Conservation (phyloP, 1,139 yeast genomes). For the Saccharomyces uvarum region DNA sequence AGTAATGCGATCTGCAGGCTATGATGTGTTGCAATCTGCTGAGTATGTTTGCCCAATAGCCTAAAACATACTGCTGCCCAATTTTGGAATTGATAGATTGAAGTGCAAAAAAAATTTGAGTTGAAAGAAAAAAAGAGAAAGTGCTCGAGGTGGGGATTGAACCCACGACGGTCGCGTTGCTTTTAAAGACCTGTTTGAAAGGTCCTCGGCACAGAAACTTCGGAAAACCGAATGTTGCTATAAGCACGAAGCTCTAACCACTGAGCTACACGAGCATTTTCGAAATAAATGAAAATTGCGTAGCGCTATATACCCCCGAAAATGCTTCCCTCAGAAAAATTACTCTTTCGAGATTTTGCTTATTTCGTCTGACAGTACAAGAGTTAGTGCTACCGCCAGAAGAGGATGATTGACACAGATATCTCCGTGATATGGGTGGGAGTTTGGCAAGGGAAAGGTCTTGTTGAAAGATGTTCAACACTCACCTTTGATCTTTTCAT, state of each 20-base stretch:
- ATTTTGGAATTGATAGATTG: background rate
- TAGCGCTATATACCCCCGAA: background rate
- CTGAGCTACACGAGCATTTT: conserved; percentile 44
- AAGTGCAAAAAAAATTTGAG: background rate
- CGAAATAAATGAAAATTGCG: conserved; percentile 6
- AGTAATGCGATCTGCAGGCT: background rate
- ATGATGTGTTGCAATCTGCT: background rate
- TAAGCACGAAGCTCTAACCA: conserved; percentile 48
- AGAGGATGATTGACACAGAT: background rate
- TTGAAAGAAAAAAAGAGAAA: conserved; percentile 24
- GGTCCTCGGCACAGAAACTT: conserved; percentile 4
- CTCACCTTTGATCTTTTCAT: too few relatives aligned
- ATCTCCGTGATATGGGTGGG: background rate
- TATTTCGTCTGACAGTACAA: background rate
- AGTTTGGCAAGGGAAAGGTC: background rate
- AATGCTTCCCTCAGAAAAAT: background rate
- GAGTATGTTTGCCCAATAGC: background rate
- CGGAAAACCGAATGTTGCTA: conserved; percentile 33
- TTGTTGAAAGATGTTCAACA: too few relatives aligned
- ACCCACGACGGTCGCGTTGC: conserved; percentile 49
- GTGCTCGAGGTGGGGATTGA: conserved; percentile 47
- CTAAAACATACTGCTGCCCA: background rate
- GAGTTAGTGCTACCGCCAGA: background rate
- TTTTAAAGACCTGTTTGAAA: conserved; percentile 14
- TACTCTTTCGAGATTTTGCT: background rate